phyloP scores from a whole-genome alignment of 192 early-diverging fungal species.

The Rhizophagus prolifer region DNA sequence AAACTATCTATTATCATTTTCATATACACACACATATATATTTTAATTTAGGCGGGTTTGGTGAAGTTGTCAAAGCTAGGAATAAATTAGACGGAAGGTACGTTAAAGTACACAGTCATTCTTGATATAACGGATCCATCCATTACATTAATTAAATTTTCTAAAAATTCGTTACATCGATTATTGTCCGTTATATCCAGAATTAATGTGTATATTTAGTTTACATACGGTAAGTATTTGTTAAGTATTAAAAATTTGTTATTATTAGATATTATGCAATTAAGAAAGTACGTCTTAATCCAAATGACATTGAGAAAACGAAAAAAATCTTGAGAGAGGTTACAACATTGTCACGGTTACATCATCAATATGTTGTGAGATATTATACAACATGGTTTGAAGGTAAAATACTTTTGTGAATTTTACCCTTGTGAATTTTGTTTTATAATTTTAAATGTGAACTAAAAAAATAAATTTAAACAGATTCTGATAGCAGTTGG shows the following conservation, averaged over 20 bases:
- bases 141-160: background rate
- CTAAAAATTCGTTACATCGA: too few relatives aligned
- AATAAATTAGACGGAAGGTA: slow-evolving; percentile 74
- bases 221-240: background rate
- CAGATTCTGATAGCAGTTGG: slow-evolving; percentile 40
- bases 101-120: background rate
- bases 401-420: slow-evolving; percentile 40
- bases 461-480: background rate
- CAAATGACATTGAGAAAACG: slow-evolving; percentile 71
- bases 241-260: background rate
- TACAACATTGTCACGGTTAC: slow-evolving; percentile 82
- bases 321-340: slow-evolving; percentile 90
- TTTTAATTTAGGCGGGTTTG: slow-evolving; percentile 70
- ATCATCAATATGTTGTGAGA: slow-evolving; percentile 86
- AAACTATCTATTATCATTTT: too few relatives aligned
- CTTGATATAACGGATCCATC: background rate
- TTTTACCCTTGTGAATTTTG: background rate
- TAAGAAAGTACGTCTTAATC: slow-evolving; percentile 87
- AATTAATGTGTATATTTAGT: too few relatives aligned
- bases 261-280: slow-evolving; percentile 75
- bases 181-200: too few relatives aligned
- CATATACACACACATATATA: slow-evolving; percentile 40
- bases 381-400: slow-evolving; percentile 94
- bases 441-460: background rate
- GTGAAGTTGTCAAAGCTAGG: slow-evolving; percentile 90